Base-by-base conservation (phyloP, 176 grass and related monocot species). In the Musa itinerans region DNA sequence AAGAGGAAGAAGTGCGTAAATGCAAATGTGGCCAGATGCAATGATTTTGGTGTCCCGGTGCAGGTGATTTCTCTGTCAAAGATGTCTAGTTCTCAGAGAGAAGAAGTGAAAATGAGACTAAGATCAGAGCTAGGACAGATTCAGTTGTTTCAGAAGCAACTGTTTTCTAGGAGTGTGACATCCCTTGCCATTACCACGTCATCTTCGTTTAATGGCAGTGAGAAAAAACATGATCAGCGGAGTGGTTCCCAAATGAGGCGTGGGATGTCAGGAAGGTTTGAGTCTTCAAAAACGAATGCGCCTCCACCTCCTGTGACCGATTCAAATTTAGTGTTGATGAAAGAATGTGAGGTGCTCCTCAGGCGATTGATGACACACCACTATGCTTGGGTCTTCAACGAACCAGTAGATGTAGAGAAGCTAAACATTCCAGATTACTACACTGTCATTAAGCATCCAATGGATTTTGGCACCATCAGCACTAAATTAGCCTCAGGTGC, bases 1-100 rank as follows among this genome's bases (percentile, higher is more conserved):
- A 99, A 92, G 75, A 87, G 89, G 81, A 94, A 92, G 86, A 99
- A 92, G 84, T 95, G 86, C 80, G 92, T 99, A 73, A 95, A 86
- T 68, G 63, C 92, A 22, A 99, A 92, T 66, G 54, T 73, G 1
- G 86, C 89, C 6, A 85, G 62, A n/a, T 81, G 80, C 22, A 84
- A 87, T 61, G 80, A 76, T 52, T 87, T 83, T 63, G 74, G 79
- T 17, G 84, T 94, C 5, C 92, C 90, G 62, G 74, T 84, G 29
- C 81, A 92, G 68, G 81, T 85, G 20, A 86, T 92, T 66, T 76
- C 82, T 20, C 78, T 90, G 0, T 84, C 83, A 0, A 99, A 88
- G 82, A 79, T 99, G 83, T 89, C 96, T 0, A 79, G 80, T 0
- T 85, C 90, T 0, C 82, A 95, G 19, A 84, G 91, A 52, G 81